These are phyloP conservation scores for Pleurotus giganteus DNA, from an alignment of 768 basidiomycete genomes.

Conservation along the genomic window DNA sequence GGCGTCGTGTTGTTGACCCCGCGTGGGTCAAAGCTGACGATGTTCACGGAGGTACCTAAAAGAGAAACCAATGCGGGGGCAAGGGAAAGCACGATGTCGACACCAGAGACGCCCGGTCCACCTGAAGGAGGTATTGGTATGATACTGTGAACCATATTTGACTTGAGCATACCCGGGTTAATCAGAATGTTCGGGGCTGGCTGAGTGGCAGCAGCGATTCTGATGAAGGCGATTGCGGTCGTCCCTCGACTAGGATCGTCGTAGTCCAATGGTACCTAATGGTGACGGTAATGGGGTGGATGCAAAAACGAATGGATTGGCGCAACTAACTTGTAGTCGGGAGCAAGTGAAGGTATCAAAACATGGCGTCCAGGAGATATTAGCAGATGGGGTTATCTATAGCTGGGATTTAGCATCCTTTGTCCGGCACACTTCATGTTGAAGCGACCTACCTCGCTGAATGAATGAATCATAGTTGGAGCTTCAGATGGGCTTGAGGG, in stretches of 20 bases:
- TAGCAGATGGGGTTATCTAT: background rate
- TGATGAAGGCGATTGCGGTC: constrained; percentile 41
- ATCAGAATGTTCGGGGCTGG: background rate
- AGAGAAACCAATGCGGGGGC: constrained; percentile 26
- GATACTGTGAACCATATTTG: background rate
- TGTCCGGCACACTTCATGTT: too few species aligned
- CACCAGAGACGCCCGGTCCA: constrained; percentile 45
- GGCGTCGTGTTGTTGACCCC: constrained; percentile 21
- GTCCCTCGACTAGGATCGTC: too few species aligned
- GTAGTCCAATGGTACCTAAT: constrained; percentile 46
- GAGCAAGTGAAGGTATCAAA: background rate
- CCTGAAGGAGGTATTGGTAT: constrained; percentile 39
- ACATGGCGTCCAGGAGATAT: background rate
- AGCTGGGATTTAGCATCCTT: too few species aligned
- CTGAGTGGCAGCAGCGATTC: constrained; percentile 26
- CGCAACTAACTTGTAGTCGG: background rate
- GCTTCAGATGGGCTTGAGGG: too few species aligned
- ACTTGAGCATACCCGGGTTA: background rate
- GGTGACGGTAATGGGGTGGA: background rate
- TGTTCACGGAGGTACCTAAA: constrained; percentile 42
- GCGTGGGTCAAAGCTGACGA: constrained; percentile 46
- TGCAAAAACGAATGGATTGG: background rate
- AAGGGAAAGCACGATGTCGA: constrained; percentile 19
- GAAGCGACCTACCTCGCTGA: too few species aligned
- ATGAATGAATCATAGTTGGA: too few species aligned